Evolutionary conservation across 2,329 filamentous ascomycete genomes (phyloP), one percentile per base, ranked within the genome.

Genomic region (Talaromyces piceae): DNA sequence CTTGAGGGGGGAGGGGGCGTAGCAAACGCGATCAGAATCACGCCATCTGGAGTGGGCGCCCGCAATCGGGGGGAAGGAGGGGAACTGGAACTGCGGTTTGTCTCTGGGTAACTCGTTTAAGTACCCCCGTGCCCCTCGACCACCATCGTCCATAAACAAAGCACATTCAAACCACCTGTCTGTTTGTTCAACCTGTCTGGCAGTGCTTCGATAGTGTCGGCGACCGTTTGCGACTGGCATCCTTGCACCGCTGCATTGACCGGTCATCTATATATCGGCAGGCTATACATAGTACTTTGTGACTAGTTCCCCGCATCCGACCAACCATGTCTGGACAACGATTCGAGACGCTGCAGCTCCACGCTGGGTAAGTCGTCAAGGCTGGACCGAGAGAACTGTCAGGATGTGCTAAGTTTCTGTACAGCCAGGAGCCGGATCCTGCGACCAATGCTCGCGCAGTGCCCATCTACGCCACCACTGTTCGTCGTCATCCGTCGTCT

Each of bases 401-500:
- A n/a, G n/a, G n/a, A n/a, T n/a, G n/a, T n/a, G n/a, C n/a, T n/a
- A n/a, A n/a, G n/a, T n/a, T n/a, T n/a, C n/a, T n/a, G 18, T 16
- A 50, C 55, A 94, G 89, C 56, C 88, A 95, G 61, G 77, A 83
- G 62, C 83, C 88, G 22, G 93, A 97, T 67, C 73, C 87, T 23
- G 69, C 83, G 2, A 95, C 91, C 56, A 91, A 94, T 54, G 80
- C 93, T 23, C 83, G 93, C 62, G 93, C 91, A 44, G 90, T 96
- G 7, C 93, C 93, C 49, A 97, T 98, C 67, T 97, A 97, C 68
- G 90, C 91, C 12, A 91, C 91, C 4, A 91, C 86, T n/a, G 83
- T 81, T 67, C 45, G 72, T 45, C 43, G 13, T 41, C 43, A 18
- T 31, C 16, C 43, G 46, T 41, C 25, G 28, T 30, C 18, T 5